These are phyloP conservation scores for Euclidium syriacum DNA, from an alignment of 345 rosid species.

Conservation along the genomic window DNA sequence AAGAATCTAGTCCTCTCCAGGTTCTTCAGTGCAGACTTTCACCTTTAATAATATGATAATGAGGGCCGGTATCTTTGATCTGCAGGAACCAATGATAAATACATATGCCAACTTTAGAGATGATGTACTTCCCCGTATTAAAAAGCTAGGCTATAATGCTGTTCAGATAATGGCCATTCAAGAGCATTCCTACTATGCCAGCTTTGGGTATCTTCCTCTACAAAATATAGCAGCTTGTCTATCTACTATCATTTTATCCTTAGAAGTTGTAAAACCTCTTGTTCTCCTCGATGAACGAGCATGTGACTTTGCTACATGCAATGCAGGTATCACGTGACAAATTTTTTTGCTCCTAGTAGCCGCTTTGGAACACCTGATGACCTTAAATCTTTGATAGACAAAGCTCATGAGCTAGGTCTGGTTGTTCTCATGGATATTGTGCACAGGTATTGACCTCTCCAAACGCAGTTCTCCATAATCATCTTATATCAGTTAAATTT, in stretches of 20 bases:
- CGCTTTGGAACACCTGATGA: conserved; percentile 98
- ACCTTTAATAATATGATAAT: conserved; percentile 1
- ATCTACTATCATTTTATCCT: not conserved
- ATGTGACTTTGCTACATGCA: conserved; percentile 27
- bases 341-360: conserved; percentile 93
- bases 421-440: conserved; percentile 98
- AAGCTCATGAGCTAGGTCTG: conserved; percentile 89
- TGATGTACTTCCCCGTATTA: conserved; percentile 93
- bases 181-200: conserved; percentile 95
- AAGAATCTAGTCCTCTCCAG: not conserved
- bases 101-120: conserved; percentile 88
- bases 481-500: not conserved
- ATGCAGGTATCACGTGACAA: conserved; percentile 92
- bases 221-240: conserved; percentile 1
- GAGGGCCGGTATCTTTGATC: conserved; percentile 5
- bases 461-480: not conserved
- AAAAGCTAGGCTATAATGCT: conserved; percentile 88
- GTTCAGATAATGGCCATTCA: conserved; percentile 99
- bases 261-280: not conserved
- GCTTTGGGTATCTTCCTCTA: conserved; percentile 73
- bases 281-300: conserved; percentile 12
- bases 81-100: conserved; percentile 86
- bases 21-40: not conserved
- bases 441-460: conserved; percentile 59
- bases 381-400: conserved; percentile 88